Percentiles rank a stretch among this genome's conserved stretches.
phyloP scores from a whole-genome alignment of 805 yeast genomes.

The Pichia scutulata region DNA sequence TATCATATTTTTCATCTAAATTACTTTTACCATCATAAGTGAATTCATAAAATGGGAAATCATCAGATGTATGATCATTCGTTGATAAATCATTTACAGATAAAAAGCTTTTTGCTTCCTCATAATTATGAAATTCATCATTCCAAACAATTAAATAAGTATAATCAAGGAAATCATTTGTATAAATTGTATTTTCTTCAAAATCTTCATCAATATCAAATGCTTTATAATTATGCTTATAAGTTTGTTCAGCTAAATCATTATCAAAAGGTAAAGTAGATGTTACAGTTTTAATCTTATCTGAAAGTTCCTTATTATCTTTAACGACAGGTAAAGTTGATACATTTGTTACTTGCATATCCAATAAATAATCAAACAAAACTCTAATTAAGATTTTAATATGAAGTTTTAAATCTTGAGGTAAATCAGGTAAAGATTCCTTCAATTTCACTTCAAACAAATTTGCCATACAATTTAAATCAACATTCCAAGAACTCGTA shows the following conservation, averaged over 20 bases:
- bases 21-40: conserved; percentile 2
- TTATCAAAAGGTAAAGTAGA: background rate
- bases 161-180: conserved; percentile 11
- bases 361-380: conserved; percentile 35
- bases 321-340: conserved; percentile 18
- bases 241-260: background rate
- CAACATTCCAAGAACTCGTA: conserved; percentile 49
- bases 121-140: conserved; percentile 63
- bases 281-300: background rate
- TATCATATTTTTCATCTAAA: conserved; percentile 1
- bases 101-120: conserved; percentile 20
- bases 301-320: background rate
- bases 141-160: conserved; percentile 63
- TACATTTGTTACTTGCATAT: conserved; percentile 30
- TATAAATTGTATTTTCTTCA: background rate
- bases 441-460: conserved; percentile 6
- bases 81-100: conserved; percentile 4
- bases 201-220: background rate
- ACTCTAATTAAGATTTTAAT: conserved; percentile 25
- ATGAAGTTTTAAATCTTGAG: conserved; percentile 14
- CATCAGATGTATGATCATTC: background rate
- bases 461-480: conserved; percentile 40
- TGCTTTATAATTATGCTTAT: background rate
- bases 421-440: conserved; percentile 7
- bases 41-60: conserved; percentile 6